Conservation (phyloP, 106 monocot genomes). For the Dendrobium huoshanense region DNA sequence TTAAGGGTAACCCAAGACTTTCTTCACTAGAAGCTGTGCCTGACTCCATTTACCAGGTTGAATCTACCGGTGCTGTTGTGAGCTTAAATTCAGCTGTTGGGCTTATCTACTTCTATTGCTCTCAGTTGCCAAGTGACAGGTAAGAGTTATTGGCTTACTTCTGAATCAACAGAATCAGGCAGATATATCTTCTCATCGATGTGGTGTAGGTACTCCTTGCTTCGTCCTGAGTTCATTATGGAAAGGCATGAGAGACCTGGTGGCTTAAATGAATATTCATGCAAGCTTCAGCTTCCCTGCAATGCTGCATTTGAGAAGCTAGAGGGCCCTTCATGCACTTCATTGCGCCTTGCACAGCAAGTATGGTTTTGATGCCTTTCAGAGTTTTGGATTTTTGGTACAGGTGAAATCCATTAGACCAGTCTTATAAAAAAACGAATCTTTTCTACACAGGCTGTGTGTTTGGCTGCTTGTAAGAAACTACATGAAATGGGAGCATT, state of each 20-base stretch:
- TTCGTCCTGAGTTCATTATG: constrained; percentile 99
- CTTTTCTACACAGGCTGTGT: constrained; percentile 63
- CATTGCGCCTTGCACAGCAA: constrained; percentile 95
- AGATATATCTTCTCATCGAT: constrained; percentile 1
- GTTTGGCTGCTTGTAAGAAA: constrained; percentile 95
- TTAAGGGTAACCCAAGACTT: constrained; percentile 58
- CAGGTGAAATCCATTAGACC: not conserved
- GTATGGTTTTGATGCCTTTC: constrained; percentile 15
- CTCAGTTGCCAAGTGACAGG: constrained; percentile 97
- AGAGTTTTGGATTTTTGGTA: not conserved
- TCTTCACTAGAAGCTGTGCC: constrained; percentile 52
- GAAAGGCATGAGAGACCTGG: constrained; percentile 75
- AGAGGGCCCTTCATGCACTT: constrained; percentile 89
- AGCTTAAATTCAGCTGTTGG: constrained; percentile 98
- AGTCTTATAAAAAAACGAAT: not conserved
- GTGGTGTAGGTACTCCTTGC: constrained; percentile 75
- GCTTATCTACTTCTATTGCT: constrained; percentile 97
- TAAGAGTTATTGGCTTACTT: constrained; percentile 12
- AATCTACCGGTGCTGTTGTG: constrained; percentile 93
- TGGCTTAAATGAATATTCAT: constrained; percentile 73
- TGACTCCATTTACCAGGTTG: constrained; percentile 80
- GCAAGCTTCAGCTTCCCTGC: constrained; percentile 95
- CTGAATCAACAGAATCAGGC: not conserved
- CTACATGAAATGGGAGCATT: constrained; percentile 99
- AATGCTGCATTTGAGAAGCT: constrained; percentile 96